Evolutionary conservation across 495 filamentous ascomycete genomes (phyloP).

Genomic region (Trichoderma gamsii): DNA sequence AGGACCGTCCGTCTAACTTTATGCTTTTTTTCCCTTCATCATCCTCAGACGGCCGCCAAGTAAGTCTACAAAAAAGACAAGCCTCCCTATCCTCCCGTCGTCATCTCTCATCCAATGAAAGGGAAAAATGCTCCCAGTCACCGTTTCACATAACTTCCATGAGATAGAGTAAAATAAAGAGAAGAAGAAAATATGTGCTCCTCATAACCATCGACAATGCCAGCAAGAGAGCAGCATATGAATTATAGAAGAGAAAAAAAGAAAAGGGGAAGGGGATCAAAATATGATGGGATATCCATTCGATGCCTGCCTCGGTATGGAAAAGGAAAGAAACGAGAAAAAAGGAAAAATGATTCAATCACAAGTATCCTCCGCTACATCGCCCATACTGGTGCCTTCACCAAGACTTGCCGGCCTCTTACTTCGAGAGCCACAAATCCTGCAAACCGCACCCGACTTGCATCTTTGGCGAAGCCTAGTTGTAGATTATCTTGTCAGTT

Average conservation of each 20-base stretch:
- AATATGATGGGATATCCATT: not conserved
- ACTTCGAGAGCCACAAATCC: conserved; percentile 85
- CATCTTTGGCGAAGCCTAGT: conserved; percentile 34
- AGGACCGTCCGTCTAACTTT: not conserved
- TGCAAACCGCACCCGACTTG: conserved; percentile 65
- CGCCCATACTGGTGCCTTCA: conserved; percentile 87
- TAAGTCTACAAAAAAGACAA: not conserved
- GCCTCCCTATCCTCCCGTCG: not conserved
- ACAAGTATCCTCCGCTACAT: conserved; percentile 28
- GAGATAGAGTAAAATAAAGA: not conserved
- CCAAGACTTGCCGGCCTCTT: conserved; percentile 70
- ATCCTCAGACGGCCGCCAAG: not conserved
- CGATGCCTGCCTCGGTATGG: not conserved
- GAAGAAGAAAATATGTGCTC: not conserved
- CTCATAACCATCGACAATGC: not conserved
- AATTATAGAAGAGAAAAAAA: not conserved
- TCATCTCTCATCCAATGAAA: not conserved
- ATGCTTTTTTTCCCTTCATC: too few relatives aligned
- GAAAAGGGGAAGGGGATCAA: not conserved
- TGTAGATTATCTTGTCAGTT: conserved; percentile 15
- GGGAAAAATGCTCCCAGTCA: too few relatives aligned
- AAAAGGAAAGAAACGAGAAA: not conserved
- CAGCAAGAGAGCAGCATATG: too few relatives aligned
- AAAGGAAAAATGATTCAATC: not conserved
- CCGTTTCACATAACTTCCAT: too few relatives aligned